Evolutionary conservation across 441 rosid genomes (phyloP).

Genomic region (Gossypium lobatum): DNA sequence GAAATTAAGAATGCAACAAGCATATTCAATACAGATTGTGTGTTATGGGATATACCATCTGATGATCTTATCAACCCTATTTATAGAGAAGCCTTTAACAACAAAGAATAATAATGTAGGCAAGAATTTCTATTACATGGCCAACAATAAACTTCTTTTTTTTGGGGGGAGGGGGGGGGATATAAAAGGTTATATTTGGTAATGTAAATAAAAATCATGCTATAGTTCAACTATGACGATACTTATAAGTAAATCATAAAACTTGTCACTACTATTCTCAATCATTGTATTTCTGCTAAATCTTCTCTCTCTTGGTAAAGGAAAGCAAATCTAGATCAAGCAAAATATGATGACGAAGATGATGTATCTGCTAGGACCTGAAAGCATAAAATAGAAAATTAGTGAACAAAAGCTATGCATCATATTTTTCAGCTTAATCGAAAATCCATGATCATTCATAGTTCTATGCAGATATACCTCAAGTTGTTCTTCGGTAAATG

Average conservation of each 20-base stretch:
- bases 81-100: conserved; percentile 15
- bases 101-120: conserved; percentile 5
- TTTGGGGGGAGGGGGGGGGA: neutral
- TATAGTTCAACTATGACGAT: conserved; percentile 11
- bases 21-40: conserved; percentile 48
- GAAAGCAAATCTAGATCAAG: conserved; percentile 39
- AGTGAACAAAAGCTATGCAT: neutral
- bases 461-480: conserved; percentile 52
- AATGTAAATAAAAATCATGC: conserved; percentile 30
- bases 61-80: conserved; percentile 48
- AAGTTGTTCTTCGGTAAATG: conserved; percentile 90
- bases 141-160: conserved; percentile 21
- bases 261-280: conserved; percentile 21
- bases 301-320: conserved; percentile 9
- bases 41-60: conserved; percentile 58
- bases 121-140: conserved; percentile 12
- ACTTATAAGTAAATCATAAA: conserved; percentile 13
- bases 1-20: conserved; percentile 33
- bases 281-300: conserved; percentile 18
- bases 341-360: conserved; percentile 90
- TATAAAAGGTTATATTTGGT: conserved; percentile 10
- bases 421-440: neutral
- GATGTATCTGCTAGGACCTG: conserved; percentile 97
- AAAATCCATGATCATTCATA: neutral
- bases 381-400: conserved; percentile 20